phyloP scores from a whole-genome alignment of 306 rosid genomes.

The Trifolium fragiferum region DNA sequence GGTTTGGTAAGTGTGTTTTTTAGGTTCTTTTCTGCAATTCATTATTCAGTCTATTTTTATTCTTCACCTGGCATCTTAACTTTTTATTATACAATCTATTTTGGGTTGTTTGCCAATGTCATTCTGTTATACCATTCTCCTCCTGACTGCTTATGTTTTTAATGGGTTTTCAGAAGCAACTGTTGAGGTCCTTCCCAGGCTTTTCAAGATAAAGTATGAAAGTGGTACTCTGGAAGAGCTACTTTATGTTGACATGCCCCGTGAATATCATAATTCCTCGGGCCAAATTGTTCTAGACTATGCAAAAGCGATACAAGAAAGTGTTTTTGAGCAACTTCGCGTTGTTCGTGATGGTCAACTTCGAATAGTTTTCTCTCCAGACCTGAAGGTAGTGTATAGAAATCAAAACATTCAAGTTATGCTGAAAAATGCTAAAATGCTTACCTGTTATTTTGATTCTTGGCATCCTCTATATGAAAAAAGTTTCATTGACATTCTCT shows the following conservation, averaged over 20 bases:
- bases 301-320: slow-evolving; percentile 98
- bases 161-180: slow-evolving; percentile 80
- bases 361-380: slow-evolving; percentile 90
- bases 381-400: slow-evolving; percentile 71
- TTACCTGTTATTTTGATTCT: background rate
- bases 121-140: slow-evolving; percentile 16
- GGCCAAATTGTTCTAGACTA: slow-evolving; percentile 97
- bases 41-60: slow-evolving; percentile 22
- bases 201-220: slow-evolving; percentile 93
- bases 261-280: slow-evolving; percentile 90
- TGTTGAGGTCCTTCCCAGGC: slow-evolving; percentile 95
- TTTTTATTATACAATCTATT: slow-evolving; percentile 17
- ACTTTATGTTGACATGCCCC: slow-evolving; percentile 97
- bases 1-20: slow-evolving; percentile 70
- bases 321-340: slow-evolving; percentile 98
- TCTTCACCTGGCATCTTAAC: slow-evolving; percentile 27
- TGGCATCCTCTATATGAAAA: slow-evolving; percentile 27
- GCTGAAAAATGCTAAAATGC: slow-evolving; percentile 3
- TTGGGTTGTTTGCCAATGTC: slow-evolving; percentile 18
- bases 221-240: slow-evolving; percentile 99
- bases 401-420: slow-evolving; percentile 18
- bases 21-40: background rate
- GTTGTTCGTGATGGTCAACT: slow-evolving; percentile 99
- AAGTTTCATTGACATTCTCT: slow-evolving; percentile 32
- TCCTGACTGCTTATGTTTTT: slow-evolving; percentile 35